Evolutionary conservation across 495 filamentous ascomycete species (phyloP).

Genomic region (Hypoxylon fragiforme): DNA sequence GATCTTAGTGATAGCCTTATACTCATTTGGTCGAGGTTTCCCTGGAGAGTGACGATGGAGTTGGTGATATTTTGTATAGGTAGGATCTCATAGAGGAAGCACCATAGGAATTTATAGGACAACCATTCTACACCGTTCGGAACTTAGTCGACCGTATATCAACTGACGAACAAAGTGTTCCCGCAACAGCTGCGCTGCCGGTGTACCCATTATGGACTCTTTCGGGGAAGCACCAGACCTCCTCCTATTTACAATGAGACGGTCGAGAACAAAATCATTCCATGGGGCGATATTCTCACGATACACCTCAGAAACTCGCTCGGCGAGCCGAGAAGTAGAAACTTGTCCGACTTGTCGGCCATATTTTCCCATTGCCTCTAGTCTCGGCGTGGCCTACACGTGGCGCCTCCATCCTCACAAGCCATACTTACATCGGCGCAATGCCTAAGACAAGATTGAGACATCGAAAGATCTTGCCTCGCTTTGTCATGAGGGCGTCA

Average conservation of each 20-base stretch:
- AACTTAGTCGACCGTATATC: too few relatives aligned
- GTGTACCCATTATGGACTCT: slow-evolving; percentile 13
- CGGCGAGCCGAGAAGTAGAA: neutral
- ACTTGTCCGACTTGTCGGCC: slow-evolving; percentile 3
- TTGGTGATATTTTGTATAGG: too few relatives aligned
- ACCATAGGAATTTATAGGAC: too few relatives aligned
- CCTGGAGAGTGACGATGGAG: too few relatives aligned
- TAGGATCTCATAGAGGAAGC: too few relatives aligned
- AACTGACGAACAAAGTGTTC: neutral
- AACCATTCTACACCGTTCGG: too few relatives aligned
- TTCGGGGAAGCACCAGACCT: neutral
- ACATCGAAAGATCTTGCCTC: slow-evolving; percentile 26
- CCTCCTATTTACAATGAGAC: neutral
- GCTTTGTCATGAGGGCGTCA: too few relatives aligned
- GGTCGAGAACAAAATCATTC: neutral
- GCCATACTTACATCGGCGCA: slow-evolving; percentile 1
- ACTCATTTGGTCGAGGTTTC: too few relatives aligned
- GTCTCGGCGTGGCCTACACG: slow-evolving; percentile 8
- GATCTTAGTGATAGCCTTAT: too few relatives aligned
- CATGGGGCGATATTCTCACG: slow-evolving; percentile 11
- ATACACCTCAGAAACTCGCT: neutral
- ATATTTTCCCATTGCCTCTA: slow-evolving; percentile 5
- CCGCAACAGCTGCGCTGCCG: neutral
- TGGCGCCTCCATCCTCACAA: slow-evolving; percentile 9
- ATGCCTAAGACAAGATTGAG: slow-evolving; percentile 30